Evolutionary conservation across 2,329 filamentous ascomycete species (phyloP).

Genomic region (Ophiostoma himal-ulmi): DNA sequence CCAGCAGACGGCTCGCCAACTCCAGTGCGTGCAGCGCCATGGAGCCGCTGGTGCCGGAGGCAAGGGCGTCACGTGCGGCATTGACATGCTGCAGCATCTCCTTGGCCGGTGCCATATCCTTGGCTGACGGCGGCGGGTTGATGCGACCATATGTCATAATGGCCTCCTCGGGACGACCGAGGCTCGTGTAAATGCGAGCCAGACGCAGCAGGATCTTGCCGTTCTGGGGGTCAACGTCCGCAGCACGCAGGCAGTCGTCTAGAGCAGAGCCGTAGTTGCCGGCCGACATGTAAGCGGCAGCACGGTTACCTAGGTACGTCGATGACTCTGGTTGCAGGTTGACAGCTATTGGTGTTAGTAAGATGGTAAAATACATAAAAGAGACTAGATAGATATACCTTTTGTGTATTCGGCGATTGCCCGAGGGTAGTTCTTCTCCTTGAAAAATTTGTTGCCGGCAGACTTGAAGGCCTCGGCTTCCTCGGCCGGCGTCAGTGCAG

Average conservation of each 20-base stretch:
- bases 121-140: conserved; percentile 70
- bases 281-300: conserved; percentile 87
- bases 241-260: conserved; percentile 77
- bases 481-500: conserved; percentile 57
- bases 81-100: conserved; percentile 78
- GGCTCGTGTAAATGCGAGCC: conserved; percentile 79
- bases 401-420: conserved; percentile 93
- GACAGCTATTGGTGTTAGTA: conserved; percentile 56
- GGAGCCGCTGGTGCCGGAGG: conserved; percentile 70
- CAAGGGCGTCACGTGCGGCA: conserved; percentile 71
- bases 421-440: conserved; percentile 80
- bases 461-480: conserved; percentile 91
- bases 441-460: conserved; percentile 93
- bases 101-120: conserved; percentile 76
- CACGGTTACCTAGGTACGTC: conserved; percentile 90
- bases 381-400: conserved; percentile 51
- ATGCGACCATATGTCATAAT: conserved; percentile 76
- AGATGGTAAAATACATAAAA: background rate
- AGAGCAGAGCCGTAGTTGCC: conserved; percentile 72
- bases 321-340: conserved; percentile 78
- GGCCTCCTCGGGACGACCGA: conserved; percentile 83
- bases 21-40: conserved; percentile 91
- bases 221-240: conserved; percentile 78
- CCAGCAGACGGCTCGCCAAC: conserved; percentile 77
- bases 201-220: conserved; percentile 82